These are phyloP conservation scores for Mycena albidolilacea DNA, from an alignment of 768 basidiomycete species.

Conservation along the genomic window DNA sequence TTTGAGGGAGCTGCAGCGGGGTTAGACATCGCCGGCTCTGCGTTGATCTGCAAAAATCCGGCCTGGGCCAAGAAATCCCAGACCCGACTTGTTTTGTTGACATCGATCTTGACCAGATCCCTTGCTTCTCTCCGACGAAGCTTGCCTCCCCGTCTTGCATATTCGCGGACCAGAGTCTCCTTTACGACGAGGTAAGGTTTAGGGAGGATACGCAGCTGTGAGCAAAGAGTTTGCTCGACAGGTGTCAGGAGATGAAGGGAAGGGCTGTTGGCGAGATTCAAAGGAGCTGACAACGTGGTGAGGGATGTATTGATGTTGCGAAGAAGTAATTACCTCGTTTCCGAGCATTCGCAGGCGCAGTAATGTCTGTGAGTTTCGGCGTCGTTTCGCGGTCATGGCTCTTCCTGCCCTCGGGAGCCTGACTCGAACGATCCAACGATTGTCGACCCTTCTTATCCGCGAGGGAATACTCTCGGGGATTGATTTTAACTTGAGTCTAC, in stretches of 20 bases:
- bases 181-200: slow-evolving; percentile 97
- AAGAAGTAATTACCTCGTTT: slow-evolving; percentile 56
- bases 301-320: slow-evolving; percentile 3
- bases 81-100: slow-evolving; percentile 91
- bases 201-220: slow-evolving; percentile 90
- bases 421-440: slow-evolving; percentile 66
- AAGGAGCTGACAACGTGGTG: slow-evolving; percentile 58
- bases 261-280: slow-evolving; percentile 93
- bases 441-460: slow-evolving; percentile 67
- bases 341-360: slow-evolving; percentile 55
- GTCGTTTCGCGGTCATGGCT: slow-evolving; percentile 75
- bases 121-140: slow-evolving; percentile 90
- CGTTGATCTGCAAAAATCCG: slow-evolving; percentile 82
- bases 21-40: slow-evolving; percentile 55
- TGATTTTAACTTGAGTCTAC: slow-evolving; percentile 76
- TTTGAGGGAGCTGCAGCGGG: slow-evolving; percentile 8
- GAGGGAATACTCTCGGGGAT: slow-evolving; percentile 69
- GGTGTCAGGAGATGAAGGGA: slow-evolving; percentile 91
- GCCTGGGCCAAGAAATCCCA: slow-evolving; percentile 95
- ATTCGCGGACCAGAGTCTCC: slow-evolving; percentile 94
- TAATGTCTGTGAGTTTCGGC: slow-evolving; percentile 60
- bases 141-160: slow-evolving; percentile 89
- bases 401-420: slow-evolving; percentile 63
- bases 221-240: slow-evolving; percentile 91
- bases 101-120: slow-evolving; percentile 93